Evolutionary conservation across 1,139 yeast genomes (phyloP), one percentile per base, ranked within the genome.

Genomic region (Taiozyma onychis): DNA sequence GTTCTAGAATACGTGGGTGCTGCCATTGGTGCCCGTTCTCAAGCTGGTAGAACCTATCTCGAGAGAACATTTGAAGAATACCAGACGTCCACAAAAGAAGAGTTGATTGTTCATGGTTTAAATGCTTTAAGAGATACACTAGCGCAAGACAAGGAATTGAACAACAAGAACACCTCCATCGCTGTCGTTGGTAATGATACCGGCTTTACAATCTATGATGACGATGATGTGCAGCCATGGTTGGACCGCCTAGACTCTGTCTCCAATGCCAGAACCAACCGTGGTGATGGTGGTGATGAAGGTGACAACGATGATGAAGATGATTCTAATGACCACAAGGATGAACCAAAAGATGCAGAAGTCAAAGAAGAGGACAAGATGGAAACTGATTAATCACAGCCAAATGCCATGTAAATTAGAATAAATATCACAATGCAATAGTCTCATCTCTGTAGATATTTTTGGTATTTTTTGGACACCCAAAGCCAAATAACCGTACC

Each of bases 1-100:
- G 95, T 87, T 26, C 76, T 90, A 64, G 98, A 93, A 68, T 88
- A 91, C 66, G 81, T 77, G 59, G 99, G 97, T 41, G 86, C 97
- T 11, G 96, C 99, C 43, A 90, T 93, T 65, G 99, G 99, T 46
- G 99, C 99, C 16, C 81, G 99, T 66, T 90, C 98, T 2, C 99
- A 93, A 72, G 98, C 98, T 45, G 97, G 97, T 16, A 81, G 96
- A 72, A 93, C 99, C 2, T 93, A 90, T 63, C 74, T 95, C 66
- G 99, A 93, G 69, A 83, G 97, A 66, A 84, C 85, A 55, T 77
- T 84, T 65, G 90, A 87, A 37, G 73, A 75, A 42, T 87, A 88
- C 61, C 72, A 73, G 49, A 73, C 77, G 39, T 79, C 85, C 10
- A 68, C 79, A 13, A 74, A 84, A 48, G 95, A 89, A 60, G 83